phyloP scores from a whole-genome alignment of 2,329 filamentous ascomycete genomes.

The Cladophialophora carrionii region DNA sequence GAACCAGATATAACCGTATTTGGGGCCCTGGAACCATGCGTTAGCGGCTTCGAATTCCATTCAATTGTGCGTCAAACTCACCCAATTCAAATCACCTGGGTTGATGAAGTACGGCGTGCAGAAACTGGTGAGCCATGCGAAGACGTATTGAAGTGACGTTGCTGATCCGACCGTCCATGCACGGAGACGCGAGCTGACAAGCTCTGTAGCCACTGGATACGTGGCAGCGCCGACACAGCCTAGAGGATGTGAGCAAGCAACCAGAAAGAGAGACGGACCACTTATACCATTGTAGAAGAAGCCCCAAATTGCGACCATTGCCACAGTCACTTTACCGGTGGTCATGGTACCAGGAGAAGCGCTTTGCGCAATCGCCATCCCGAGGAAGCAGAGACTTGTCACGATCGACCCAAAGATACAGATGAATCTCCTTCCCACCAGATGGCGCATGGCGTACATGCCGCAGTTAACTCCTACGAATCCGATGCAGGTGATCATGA shows the following conservation, averaged over 20 bases:
- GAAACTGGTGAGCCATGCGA: conserved; percentile 45
- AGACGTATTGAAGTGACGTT: conserved; percentile 43
- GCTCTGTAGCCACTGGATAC: conserved; percentile 41
- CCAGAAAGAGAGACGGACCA: background rate
- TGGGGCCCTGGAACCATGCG: background rate
- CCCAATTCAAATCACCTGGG: conserved; percentile 45
- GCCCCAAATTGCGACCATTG: conserved; percentile 44
- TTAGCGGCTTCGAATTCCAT: background rate
- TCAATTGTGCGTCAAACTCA: conserved; percentile 17
- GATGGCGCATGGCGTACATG: conserved; percentile 55
- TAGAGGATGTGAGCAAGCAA: background rate
- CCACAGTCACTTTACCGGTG: conserved; percentile 41
- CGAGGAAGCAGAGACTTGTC: conserved; percentile 54
- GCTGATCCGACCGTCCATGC: conserved; percentile 45
- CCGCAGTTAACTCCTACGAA: conserved; percentile 56
- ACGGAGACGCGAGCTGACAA: conserved; percentile 41
- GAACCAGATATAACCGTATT: conserved; percentile 19
- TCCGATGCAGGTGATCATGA: conserved; percentile 57
- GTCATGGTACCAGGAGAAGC: conserved; percentile 31
- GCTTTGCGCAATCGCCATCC: conserved; percentile 48
- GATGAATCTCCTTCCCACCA: conserved; percentile 54
- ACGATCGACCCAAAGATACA: conserved; percentile 53
- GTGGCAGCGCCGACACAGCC: conserved; percentile 43
- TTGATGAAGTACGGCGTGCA: conserved; percentile 49
- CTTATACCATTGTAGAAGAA: conserved; percentile 43